phyloP scores from a whole-genome alignment of 2,329 filamentous ascomycete genomes.

The Plectosphaerella cucumerina region DNA sequence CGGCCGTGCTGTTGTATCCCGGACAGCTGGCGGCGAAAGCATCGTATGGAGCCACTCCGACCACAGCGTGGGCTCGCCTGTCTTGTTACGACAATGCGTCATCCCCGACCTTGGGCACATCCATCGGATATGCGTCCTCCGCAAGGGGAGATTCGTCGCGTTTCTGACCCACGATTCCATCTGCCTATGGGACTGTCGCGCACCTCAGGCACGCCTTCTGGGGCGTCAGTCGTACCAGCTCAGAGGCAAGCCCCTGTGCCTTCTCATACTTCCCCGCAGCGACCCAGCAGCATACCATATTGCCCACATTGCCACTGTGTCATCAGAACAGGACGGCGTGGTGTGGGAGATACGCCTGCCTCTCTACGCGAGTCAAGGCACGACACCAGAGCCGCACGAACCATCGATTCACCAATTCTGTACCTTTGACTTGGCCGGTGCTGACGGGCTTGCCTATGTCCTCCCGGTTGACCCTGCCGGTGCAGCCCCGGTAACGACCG shows the following conservation, averaged over 20 bases:
- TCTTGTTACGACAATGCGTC: constrained; percentile 62
- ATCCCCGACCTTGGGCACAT: constrained; percentile 68
- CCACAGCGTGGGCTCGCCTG: constrained; percentile 39
- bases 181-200: constrained; percentile 75
- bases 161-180: constrained; percentile 70
- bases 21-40: constrained; percentile 73
- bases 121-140: constrained; percentile 73
- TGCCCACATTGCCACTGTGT: constrained; percentile 77
- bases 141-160: constrained; percentile 75
- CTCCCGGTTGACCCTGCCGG: constrained; percentile 86
- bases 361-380: constrained; percentile 26
- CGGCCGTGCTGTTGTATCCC: constrained; percentile 74
- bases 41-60: constrained; percentile 75
- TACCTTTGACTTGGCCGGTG: constrained; percentile 61
- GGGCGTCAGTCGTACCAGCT: constrained; percentile 54
- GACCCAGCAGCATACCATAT: constrained; percentile 52
- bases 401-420: constrained; percentile 62
- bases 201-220: constrained; percentile 53
- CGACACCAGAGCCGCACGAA: constrained; percentile 24
- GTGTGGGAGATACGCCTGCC: constrained; percentile 76
- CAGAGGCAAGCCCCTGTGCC: constrained; percentile 70
- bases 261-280: constrained; percentile 66
- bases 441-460: constrained; percentile 59
- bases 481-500: constrained; percentile 63
- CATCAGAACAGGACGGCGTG: constrained; percentile 71